Evolutionary conservation across 176 grass and related monocot species (phyloP), one percentile per base, ranked within the genome.

Genomic region (Lolium perenne): DNA sequence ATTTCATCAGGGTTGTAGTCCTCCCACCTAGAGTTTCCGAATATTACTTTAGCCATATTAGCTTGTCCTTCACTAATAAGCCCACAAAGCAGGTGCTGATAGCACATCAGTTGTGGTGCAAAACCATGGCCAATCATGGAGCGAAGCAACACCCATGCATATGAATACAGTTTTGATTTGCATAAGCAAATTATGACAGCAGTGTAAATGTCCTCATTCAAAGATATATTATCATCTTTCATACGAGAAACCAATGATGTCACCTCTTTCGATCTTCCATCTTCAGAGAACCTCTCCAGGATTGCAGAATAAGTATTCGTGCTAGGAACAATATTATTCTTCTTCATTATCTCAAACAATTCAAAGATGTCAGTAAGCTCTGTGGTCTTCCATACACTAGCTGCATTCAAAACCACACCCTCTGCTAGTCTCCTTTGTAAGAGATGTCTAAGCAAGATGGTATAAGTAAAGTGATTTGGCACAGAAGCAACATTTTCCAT

Each of bases 1-100:
- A 94, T 63, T 84, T 94, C 92, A 87, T 94, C 92, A 58, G 71
- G 62, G 75, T 86, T 94, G 56, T 94, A 94, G 32, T 87, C 77
- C 58, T 82, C 62, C 60, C 63, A 89, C 57, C 86, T 71, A 8
- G 75, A 85, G 45, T 76, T 73, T 64, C 26, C 35, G 53, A 92
- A 92, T 61, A 91, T 75, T 72, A 66, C 13, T 83, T 92, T 91
- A 83, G 87, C 87, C 65, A 71, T 87, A 67, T 83, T 41, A 38
- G 53, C 48, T 65, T 94, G 79, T 57, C 77, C 87, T 80, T 94
- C 85, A 77, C 76, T 85, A 80, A 53, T 83, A 72, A 94, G 78
- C 45, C 89, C 90, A 6, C 57, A 94, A 80, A 94, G 81, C 74
- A 94, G 63, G 83, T 82, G 60, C 73, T 90, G 84, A 32, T 94